These are phyloP conservation scores for Mucor circinelloides DNA, from an alignment of 371 early-diverging fungal genomes.

Conservation along the genomic window DNA sequence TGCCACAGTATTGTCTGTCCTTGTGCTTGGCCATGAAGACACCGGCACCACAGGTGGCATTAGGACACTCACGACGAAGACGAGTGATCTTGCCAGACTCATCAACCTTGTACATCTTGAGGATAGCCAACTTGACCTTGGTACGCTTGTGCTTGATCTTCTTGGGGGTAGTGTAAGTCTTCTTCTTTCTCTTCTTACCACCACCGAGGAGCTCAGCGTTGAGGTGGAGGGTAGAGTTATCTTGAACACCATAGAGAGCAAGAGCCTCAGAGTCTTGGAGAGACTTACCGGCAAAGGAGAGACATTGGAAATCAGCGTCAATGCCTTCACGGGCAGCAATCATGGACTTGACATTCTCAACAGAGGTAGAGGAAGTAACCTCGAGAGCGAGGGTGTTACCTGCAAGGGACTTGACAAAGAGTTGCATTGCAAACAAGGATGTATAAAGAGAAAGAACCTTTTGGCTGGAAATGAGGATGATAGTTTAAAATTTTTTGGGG, in stretches of 20 bases:
- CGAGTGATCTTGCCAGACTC: slow-evolving; percentile 94
- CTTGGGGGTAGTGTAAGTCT: slow-evolving; percentile 98
- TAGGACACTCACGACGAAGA: slow-evolving; percentile 94
- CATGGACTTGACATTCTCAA: slow-evolving; percentile 83
- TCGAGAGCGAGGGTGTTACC: slow-evolving; percentile 87
- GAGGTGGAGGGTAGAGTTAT: slow-evolving; percentile 86
- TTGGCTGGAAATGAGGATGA: background rate
- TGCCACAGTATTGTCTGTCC: slow-evolving; percentile 94
- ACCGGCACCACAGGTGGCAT: slow-evolving; percentile 93
- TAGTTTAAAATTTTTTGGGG: background rate
- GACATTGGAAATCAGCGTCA: slow-evolving; percentile 90
- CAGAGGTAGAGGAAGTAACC: slow-evolving; percentile 72
- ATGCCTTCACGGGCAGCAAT: slow-evolving; percentile 89
- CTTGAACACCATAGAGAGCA: slow-evolving; percentile 77
- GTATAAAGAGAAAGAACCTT: slow-evolving; percentile 26
- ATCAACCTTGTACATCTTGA: slow-evolving; percentile 96
- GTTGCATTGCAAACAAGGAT: slow-evolving; percentile 64
- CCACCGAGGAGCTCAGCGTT: slow-evolving; percentile 73
- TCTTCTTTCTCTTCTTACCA: slow-evolving; percentile 98
- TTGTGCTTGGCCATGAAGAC: slow-evolving; percentile 97
- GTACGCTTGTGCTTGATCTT: slow-evolving; percentile 97
- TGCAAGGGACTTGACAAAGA: slow-evolving; percentile 84
- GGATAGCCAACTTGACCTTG: slow-evolving; percentile 95
- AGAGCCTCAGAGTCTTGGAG: slow-evolving; percentile 75
- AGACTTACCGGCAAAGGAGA: slow-evolving; percentile 93